Percentiles rank a stretch among this genome's conserved stretches.
phyloP scores from a whole-genome alignment of 768 basidiomycete species.

The Tulasnella sp. region DNA sequence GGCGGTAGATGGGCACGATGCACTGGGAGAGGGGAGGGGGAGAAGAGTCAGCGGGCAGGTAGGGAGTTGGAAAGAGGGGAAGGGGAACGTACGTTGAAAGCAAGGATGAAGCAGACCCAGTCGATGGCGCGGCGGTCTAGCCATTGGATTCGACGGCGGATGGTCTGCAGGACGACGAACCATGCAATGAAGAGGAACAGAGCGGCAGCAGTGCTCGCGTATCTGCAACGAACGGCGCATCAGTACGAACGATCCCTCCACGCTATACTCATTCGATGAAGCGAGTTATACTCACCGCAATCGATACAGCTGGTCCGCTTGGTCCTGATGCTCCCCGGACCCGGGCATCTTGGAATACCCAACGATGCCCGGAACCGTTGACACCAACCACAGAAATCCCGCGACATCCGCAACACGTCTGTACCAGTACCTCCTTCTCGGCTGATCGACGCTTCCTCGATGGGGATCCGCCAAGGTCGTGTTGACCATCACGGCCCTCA shows the following conservation, averaged over 20 bases:
- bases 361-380: not conserved
- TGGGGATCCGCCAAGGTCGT: not conserved
- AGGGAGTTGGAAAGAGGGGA: not conserved
- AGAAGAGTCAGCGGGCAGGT: not conserved
- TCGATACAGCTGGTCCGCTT: not conserved
- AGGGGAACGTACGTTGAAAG: not conserved
- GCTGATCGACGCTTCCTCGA: not conserved
- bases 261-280: not conserved
- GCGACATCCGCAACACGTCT: not conserved
- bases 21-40: not conserved
- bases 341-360: not conserved
- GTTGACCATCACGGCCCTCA: not conserved
- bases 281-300: too few species aligned
- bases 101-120: not conserved
- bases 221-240: not conserved
- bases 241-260: not conserved
- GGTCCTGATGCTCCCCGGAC: not conserved
- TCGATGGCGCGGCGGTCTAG: not conserved
- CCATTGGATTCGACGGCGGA: not conserved
- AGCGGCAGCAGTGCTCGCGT: not conserved
- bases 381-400: not conserved
- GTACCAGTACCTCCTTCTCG: not conserved
- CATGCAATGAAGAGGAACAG: not conserved
- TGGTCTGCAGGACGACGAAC: not conserved
- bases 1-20: slow-evolving; percentile 1